phyloP scores from a whole-genome alignment of 306 rosid genomes.

The Fragaria iinumae region DNA sequence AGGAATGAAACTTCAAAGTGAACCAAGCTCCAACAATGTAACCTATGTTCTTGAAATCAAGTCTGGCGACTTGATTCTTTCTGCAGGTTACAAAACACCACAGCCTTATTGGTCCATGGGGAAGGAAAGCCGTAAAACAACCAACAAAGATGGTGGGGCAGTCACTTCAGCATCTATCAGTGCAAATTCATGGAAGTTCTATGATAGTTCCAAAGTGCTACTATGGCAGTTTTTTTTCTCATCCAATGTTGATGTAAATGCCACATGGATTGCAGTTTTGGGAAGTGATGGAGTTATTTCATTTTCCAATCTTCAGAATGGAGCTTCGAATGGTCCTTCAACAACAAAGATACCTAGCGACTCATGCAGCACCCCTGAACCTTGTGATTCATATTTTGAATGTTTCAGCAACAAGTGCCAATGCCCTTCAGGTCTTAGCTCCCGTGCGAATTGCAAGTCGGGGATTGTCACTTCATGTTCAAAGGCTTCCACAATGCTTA shows the following conservation, averaged over 20 bases:
- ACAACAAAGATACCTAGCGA: conserved; percentile 50
- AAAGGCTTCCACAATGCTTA: conserved; percentile 29
- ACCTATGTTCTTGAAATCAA: conserved; percentile 62
- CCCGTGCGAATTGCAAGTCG: conserved; percentile 49
- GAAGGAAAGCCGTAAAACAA: conserved; percentile 53
- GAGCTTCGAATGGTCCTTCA: conserved; percentile 32
- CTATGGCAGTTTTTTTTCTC: conserved; percentile 67
- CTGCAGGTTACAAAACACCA: conserved; percentile 52
- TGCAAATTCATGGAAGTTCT: conserved; percentile 77
- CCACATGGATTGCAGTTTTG: conserved; percentile 72
- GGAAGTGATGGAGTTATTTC: conserved; percentile 66
- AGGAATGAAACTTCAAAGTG: conserved; percentile 73
- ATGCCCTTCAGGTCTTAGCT: conserved; percentile 68
- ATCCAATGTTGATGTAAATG: conserved; percentile 27
- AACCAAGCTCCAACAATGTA: conserved; percentile 43
- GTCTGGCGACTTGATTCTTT: conserved; percentile 66
- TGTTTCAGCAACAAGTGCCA: conserved; percentile 54
- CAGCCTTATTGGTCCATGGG: conserved; percentile 89
- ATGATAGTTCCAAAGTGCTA: conserved; percentile 47
- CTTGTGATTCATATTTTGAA: conserved; percentile 62
- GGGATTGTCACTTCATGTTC: conserved; percentile 63
- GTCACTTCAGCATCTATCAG: conserved; percentile 48
- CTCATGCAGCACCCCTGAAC: conserved; percentile 63
- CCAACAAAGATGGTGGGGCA: conserved; percentile 36
- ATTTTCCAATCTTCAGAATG: conserved; percentile 50